Conservation (phyloP, 148 eudicot genomes). For the Pharnaceum exiguum region DNA sequence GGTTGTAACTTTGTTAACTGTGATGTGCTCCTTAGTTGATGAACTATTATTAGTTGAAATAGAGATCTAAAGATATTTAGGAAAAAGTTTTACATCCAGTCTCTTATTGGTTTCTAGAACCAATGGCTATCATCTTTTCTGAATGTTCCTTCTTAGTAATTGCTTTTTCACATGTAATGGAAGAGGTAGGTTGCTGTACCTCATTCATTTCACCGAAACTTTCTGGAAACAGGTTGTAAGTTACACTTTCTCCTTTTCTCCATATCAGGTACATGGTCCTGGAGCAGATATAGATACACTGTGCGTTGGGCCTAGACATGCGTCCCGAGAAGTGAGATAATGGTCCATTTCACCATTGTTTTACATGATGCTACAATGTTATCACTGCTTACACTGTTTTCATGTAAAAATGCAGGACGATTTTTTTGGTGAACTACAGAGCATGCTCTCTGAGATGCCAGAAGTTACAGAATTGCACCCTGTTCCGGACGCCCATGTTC, state of each 20-base stretch:
- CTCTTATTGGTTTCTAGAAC: too few relatives aligned
- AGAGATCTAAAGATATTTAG: too few relatives aligned
- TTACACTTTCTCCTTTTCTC: background rate
- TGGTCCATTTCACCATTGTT: background rate
- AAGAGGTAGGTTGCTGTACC: too few relatives aligned
- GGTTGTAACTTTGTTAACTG: too few relatives aligned
- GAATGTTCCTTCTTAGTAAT: too few relatives aligned
- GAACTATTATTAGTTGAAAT: too few relatives aligned
- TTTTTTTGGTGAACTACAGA: slow-evolving; percentile 61
- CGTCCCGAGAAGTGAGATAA: slow-evolving; percentile 48
- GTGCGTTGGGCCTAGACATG: slow-evolving; percentile 74
- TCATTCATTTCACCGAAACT: too few relatives aligned
- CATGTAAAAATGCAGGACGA: slow-evolving; percentile 37
- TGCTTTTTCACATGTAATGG: too few relatives aligned
- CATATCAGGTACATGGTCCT: slow-evolving; percentile 60
- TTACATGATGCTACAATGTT: background rate
- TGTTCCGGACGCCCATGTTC: slow-evolving; percentile 68
- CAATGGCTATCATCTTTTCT: too few relatives aligned
- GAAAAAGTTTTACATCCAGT: too few relatives aligned
- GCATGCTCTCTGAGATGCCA: slow-evolving; percentile 53
- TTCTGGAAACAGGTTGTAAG: too few relatives aligned
- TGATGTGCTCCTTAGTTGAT: too few relatives aligned
- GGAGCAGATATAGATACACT: slow-evolving; percentile 77
- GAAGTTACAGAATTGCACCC: slow-evolving; percentile 57
- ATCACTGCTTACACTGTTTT: slow-evolving; percentile 5